These are phyloP conservation scores for Colletotrichum limetticola DNA, from an alignment of 2,329 filamentous ascomycete genomes.

Conservation along the genomic window DNA sequence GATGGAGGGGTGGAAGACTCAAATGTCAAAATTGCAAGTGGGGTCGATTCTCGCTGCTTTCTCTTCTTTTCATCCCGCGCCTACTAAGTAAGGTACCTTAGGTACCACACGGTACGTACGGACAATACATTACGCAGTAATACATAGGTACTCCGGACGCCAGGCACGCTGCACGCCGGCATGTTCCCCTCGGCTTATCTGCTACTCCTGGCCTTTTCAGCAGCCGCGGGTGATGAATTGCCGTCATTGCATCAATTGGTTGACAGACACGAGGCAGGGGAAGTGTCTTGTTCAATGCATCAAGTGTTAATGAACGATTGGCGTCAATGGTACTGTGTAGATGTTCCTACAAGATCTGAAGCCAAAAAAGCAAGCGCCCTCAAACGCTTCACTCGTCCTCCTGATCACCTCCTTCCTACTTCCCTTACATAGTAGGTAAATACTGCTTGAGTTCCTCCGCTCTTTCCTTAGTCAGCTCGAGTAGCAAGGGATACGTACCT, in stretches of 20 bases:
- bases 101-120: too few relatives aligned
- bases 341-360: not conserved
- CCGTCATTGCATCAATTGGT: not conserved
- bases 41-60: not conserved
- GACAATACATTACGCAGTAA: too few relatives aligned
- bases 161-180: too few relatives aligned
- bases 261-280: not conserved
- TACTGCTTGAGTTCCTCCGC: too few relatives aligned
- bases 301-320: not conserved
- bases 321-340: not conserved
- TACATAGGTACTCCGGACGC: too few relatives aligned
- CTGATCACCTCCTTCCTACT: not conserved
- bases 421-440: too few relatives aligned
- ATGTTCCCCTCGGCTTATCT: not conserved
- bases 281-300: not conserved
- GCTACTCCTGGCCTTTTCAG: not conserved
- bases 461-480: not conserved
- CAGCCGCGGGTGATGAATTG: not conserved
- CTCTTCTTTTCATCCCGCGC: not conserved
- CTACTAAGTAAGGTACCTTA: too few relatives aligned
- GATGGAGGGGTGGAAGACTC: not conserved
- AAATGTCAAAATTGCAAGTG: slow-evolving; percentile 20
- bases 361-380: slow-evolving; percentile 1
- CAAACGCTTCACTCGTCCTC: not conserved
- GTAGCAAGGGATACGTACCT: not conserved